Conservation (phyloP, 805 yeast species). For the Candida manassasensis region DNA sequence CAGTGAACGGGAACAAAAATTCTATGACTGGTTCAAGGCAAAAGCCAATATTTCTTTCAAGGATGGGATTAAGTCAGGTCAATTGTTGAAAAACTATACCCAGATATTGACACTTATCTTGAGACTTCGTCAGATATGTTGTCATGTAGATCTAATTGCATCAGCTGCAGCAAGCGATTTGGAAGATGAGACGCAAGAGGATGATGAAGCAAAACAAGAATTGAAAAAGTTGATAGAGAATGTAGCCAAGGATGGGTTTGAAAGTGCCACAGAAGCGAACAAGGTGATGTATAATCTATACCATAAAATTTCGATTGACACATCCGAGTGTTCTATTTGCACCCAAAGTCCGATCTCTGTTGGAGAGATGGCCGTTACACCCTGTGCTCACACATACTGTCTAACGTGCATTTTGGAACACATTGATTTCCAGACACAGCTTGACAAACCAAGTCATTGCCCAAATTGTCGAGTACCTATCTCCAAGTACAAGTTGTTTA, state of each 20-base stretch:
- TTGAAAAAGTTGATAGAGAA: slow-evolving; percentile 9
- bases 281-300: slow-evolving; percentile 26
- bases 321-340: slow-evolving; percentile 81
- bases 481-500: slow-evolving; percentile 45
- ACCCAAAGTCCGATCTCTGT: slow-evolving; percentile 58
- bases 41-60: slow-evolving; percentile 61
- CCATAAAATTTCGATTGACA: slow-evolving; percentile 27
- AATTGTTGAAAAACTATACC: slow-evolving; percentile 66
- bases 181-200: slow-evolving; percentile 14
- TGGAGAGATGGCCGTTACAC: slow-evolving; percentile 55
- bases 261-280: slow-evolving; percentile 19
- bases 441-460: slow-evolving; percentile 50
- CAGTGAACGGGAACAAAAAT: slow-evolving; percentile 55
- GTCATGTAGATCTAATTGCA: slow-evolving; percentile 68
- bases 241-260: slow-evolving; percentile 10
- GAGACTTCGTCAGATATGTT: slow-evolving; percentile 82
- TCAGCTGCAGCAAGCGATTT: slow-evolving; percentile 50
- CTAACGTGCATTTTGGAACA: slow-evolving; percentile 68
- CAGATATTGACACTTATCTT: slow-evolving; percentile 78
- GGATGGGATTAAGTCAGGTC: slow-evolving; percentile 59
- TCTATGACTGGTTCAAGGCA: slow-evolving; percentile 66
- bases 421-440: slow-evolving; percentile 58
- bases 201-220: slow-evolving; percentile 10
- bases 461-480: slow-evolving; percentile 70
- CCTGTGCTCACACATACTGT: slow-evolving; percentile 82